Base-by-base conservation (phyloP, 495 filamentous ascomycete genomes). In the Lepidopterella palustris region DNA sequence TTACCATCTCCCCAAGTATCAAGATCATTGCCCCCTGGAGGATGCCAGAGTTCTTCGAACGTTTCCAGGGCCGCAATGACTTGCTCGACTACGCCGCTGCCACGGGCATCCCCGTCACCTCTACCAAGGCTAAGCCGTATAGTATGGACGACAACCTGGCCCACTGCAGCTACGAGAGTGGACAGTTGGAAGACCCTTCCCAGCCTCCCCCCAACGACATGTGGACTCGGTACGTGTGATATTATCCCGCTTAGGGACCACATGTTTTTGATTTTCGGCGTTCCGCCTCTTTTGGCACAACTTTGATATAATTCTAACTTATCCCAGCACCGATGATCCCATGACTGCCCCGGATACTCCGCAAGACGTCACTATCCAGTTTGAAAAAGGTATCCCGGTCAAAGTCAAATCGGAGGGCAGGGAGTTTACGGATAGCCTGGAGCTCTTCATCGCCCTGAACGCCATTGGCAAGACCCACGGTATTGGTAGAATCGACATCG, bases 401-500 rank as follows among this genome's bases (percentile, higher is more conserved):
- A 58, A 58, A 18, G n/a, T 58, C 24, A 13, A 2, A 3, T 5
- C 21, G 1, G 20, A 20, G 1, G 31, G 20, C 29, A 47, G n/a
- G 31, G 56, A 58, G 11, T 4, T 3, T 20, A 50, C 56, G 26
- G 56, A 51, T 11, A 29, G 31, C 31, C 42, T 58, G 2, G 56
- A 58, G 56, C 45, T 58, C 31, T 58, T 58, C 25, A n/a, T 27
- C 23, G 45, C 39, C 2, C 18, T 51, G 2, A 58, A 58, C 28
- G 45, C 3, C 9, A n/a, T 58, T 23, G 56, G 42, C 11, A 49
- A 51, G 24, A n/a, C n/a, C 23, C 55, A 58, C 25, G 42, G 56
- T 21, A 51, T 58, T 11, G 56, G 56, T 2, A 49, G 56, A 18
- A 58, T 58, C 27, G 56, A 58, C 27, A 58, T 58, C 51, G 51